Base-by-base conservation (phyloP, 768 basidiomycete genomes). In the Tulasnella sp. region DNA sequence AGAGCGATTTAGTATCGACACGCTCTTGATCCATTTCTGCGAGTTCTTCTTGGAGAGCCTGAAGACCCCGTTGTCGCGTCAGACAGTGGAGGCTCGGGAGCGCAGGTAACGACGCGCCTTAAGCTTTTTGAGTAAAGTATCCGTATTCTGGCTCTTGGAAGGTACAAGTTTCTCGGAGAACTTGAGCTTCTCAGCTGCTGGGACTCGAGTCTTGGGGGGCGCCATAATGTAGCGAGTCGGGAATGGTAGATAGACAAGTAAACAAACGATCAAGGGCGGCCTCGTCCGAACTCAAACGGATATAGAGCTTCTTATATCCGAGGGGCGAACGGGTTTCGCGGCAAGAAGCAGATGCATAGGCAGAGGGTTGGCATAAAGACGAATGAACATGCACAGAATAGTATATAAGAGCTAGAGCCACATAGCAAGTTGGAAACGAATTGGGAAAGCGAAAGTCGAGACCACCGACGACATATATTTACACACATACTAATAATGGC, bases 91-190 rank as follows among this genome's bases (percentile, higher is more conserved):
- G n/a, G n/a, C 14, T 17, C 16, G 29, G 14, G 26, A 37, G 34
- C 35, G 32, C n/a, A 42, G 37, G 2, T 26, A 29, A 5, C n/a
- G 22, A 62, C 79, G 47, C 66, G 81, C 81, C 82, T 91, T 91
- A 76, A 98, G 84, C 81, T 92, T 92, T 83, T 92, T 94, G 78
- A 92, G 88, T 32, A 95, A 82, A 0, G 86, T 84, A 81, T 98
- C 95, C 12, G 92, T 90, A 12, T 88, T 86, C 69, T 90, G 83
- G 22, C 89, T 88, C 78, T 91, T 91, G 63, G n/a, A n/a, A n/a
- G n/a, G n/a, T n/a, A 88, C 81, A 65, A 98, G 86, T 80, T 92
- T 93, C 74, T 95, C 94, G 77, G 85, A 85, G 79, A 98, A 98
- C 14, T 82, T 78, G 39, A 83, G 80, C 72, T 78, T 79, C 64